phyloP scores from a whole-genome alignment of 257 asterid genomes.

The Scutellaria baicalensis region DNA sequence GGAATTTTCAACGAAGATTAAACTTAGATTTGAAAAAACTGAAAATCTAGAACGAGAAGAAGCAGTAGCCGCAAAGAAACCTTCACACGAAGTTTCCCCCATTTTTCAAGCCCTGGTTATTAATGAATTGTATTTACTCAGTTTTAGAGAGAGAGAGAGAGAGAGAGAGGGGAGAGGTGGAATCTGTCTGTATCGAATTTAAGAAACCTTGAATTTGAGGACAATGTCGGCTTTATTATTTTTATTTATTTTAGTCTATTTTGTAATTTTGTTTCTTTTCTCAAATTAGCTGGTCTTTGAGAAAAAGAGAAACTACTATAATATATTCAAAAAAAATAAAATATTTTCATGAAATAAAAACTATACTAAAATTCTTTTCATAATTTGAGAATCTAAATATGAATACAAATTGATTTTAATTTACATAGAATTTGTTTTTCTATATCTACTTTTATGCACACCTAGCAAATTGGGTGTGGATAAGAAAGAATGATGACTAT shows the following conservation, averaged over 20 bases:
- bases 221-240: slow-evolving; percentile 8
- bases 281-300: neutral
- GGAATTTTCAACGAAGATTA: neutral
- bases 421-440: no score
- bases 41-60: slow-evolving; percentile 3
- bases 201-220: slow-evolving; percentile 23
- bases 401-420: no score
- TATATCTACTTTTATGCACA: no score
- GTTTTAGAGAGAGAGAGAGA: neutral
- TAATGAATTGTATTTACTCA: slow-evolving; percentile 2
- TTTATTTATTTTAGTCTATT: neutral
- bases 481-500: no score
- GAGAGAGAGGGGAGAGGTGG: slow-evolving; percentile 7
- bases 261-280: neutral
- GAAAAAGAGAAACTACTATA: neutral
- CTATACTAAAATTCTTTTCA: neutral
- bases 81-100: slow-evolving; percentile 7
- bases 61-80: slow-evolving; percentile 13
- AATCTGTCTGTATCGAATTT: slow-evolving; percentile 13
- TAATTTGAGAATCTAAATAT: no score
- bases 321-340: neutral
- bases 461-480: no score
- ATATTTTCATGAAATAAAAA: neutral
- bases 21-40: slow-evolving; percentile 10
- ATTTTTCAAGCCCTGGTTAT: slow-evolving; percentile 5